Evolutionary conservation across 208 protist species (phyloP).

Genomic region (Lotmaria passim): DNA sequence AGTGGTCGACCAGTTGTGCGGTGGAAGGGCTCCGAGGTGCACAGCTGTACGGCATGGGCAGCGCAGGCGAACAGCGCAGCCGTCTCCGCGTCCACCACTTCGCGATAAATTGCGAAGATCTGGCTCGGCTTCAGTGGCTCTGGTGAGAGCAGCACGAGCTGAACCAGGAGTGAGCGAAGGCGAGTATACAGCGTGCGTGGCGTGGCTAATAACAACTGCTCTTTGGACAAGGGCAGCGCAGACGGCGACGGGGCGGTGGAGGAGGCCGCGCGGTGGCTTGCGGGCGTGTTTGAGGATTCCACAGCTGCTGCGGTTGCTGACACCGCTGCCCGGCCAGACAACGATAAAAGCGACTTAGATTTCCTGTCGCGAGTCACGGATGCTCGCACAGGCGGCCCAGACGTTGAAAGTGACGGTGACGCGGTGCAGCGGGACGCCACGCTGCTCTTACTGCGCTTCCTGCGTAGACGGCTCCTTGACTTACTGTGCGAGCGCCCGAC

Average conservation of each 20-base stretch:
- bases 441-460: too few species aligned
- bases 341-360: too few species aligned
- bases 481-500: background rate
- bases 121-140: constrained; percentile 37
- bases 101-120: constrained; percentile 21
- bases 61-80: constrained; percentile 27
- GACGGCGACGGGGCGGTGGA: background rate
- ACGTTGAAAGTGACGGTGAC: too few species aligned
- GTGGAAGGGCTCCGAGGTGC: background rate
- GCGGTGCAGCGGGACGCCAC: too few species aligned
- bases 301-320: too few species aligned
- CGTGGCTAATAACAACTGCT: background rate
- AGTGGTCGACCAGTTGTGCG: background rate
- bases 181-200: constrained; percentile 25
- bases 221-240: background rate
- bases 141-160: constrained; percentile 49
- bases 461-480: background rate
- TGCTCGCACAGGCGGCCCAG: too few species aligned
- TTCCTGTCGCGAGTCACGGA: too few species aligned
- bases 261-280: background rate
- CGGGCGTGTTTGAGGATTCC: background rate
- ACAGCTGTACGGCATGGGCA: constrained; percentile 10
- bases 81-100: constrained; percentile 27
- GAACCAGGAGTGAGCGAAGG: constrained; percentile 49
- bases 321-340: too few species aligned